Conservation (phyloP, 2,329 filamentous ascomycete genomes). For the Podosphaera xanthii region DNA sequence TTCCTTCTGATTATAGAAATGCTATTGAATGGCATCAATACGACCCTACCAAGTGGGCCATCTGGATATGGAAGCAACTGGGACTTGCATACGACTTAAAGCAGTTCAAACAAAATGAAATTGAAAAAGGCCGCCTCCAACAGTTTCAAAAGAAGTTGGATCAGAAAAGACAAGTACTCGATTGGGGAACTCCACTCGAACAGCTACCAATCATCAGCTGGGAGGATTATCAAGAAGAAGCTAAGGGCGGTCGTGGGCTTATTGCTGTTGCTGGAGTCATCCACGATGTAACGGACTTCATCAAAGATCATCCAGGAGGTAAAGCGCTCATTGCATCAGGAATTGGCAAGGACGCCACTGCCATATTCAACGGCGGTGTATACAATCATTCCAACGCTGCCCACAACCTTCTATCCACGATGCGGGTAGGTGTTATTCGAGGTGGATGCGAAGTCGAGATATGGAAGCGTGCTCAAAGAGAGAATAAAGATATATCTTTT, state of each 20-base stretch:
- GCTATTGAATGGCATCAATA: constrained; percentile 83
- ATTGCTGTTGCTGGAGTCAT: constrained; percentile 65
- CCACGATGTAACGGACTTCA: constrained; percentile 65
- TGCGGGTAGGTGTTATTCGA: constrained; percentile 69
- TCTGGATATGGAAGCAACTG: constrained; percentile 65
- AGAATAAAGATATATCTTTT: constrained; percentile 62
- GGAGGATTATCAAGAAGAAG: constrained; percentile 62
- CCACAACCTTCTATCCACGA: constrained; percentile 71
- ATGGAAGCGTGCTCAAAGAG: constrained; percentile 69
- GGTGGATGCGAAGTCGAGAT: constrained; percentile 80
- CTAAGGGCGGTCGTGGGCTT: constrained; percentile 56
- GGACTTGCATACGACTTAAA: constrained; percentile 73
- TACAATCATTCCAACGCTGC: constrained; percentile 80
- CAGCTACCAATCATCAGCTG: constrained; percentile 68
- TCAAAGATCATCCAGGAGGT: constrained; percentile 77
- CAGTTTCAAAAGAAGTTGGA: constrained; percentile 85
- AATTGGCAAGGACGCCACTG: constrained; percentile 70
- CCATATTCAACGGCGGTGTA: constrained; percentile 79
- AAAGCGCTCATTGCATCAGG: constrained; percentile 66
- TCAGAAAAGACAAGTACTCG: constrained; percentile 57
- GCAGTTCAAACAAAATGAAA: constrained; percentile 78
- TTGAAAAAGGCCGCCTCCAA: constrained; percentile 76
- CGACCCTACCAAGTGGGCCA: constrained; percentile 77
- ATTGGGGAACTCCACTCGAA: constrained; percentile 73
- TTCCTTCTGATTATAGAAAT: constrained; percentile 82